Evolutionary conservation across 441 rosid genomes (phyloP), one percentile per base, ranked within the genome.

Genomic region (Erodium chrysanthum): DNA sequence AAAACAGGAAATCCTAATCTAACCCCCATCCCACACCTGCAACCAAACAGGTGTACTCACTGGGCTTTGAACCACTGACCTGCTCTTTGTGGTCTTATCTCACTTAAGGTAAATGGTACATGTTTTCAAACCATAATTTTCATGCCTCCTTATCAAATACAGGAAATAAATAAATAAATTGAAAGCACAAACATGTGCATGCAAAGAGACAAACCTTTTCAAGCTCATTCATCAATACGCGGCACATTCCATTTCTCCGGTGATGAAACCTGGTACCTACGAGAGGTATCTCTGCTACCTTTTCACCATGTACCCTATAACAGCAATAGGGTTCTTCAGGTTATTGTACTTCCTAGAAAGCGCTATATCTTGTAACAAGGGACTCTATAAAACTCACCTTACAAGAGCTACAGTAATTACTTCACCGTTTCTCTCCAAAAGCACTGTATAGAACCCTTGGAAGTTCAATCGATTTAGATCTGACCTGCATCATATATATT

Each of bases 251-350:
- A 10, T 31, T 78, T 63, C 77, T 84, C 27, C 90, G 92, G 60
- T 82, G 78, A 56, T 81, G 87, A 67, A 83, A 77, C 81, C 92
- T 85, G n/a, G 97, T 90, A 66, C 89, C 92, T 68, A 92, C 79
- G 31, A 92, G 84, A 40, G 97, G 96, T 68, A 92, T 37, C 80
- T 92, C 96, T 46, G 96, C 98, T 40, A 86, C 90, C 68, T 82
- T 83, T 68, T 83, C 83, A 62, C 95, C 90, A 14, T 77, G 68
- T 65, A 92, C 64, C 87, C 98, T 86, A 71, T 65, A 72, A 76
- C 62, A 71, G 5, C 3, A 2, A 77, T 65, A 68, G 10, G 58
- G 67, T 50, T 70, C 54, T 27, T 40, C 44, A 72, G 68, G 68
- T 63, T 10, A 52, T 61, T 64, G 70, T 68, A 18, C 42, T 31